These are phyloP conservation scores for Neckera pumila DNA, from an alignment of 225 moss, liverwort and hornwort genomes.

Conservation along the genomic window DNA sequence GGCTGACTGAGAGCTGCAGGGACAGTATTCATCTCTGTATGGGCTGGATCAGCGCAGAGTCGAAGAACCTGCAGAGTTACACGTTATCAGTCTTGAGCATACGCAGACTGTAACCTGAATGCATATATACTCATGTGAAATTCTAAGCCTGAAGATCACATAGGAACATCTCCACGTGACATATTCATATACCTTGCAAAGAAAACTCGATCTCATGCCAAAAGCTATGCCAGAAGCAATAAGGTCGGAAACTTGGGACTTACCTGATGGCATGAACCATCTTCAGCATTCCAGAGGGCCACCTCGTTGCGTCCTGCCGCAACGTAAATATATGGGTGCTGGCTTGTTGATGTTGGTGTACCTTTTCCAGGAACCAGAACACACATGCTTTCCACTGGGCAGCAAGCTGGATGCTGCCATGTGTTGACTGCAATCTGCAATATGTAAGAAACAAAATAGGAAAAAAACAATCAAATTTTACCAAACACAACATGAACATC, in stretches of 20 bases:
- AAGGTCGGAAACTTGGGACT: background rate
- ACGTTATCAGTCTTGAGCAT: background rate
- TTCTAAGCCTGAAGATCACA: background rate
- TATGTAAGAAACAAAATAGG: background rate
- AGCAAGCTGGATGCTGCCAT: conserved; percentile 82
- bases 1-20: conserved; percentile 72
- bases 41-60: conserved; percentile 51
- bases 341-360: conserved; percentile 36
- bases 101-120: background rate
- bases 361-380: conserved; percentile 75
- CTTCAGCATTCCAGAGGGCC: conserved; percentile 93
- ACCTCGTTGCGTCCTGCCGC: conserved; percentile 95
- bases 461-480: background rate
- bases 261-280: conserved; percentile 96
- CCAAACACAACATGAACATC: background rate
- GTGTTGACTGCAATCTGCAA: conserved; percentile 68
- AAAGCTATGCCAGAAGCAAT: background rate
- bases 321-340: conserved; percentile 78
- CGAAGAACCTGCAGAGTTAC: conserved; percentile 58
- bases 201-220: background rate
- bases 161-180: background rate
- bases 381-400: conserved; percentile 88
- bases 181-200: background rate
- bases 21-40: conserved; percentile 35
- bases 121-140: background rate